Percentiles rank a stretch among this genome's conserved stretches.
phyloP scores from a whole-genome alignment of 352 stramenopile genomes.

The Phytophthora rubi region DNA sequence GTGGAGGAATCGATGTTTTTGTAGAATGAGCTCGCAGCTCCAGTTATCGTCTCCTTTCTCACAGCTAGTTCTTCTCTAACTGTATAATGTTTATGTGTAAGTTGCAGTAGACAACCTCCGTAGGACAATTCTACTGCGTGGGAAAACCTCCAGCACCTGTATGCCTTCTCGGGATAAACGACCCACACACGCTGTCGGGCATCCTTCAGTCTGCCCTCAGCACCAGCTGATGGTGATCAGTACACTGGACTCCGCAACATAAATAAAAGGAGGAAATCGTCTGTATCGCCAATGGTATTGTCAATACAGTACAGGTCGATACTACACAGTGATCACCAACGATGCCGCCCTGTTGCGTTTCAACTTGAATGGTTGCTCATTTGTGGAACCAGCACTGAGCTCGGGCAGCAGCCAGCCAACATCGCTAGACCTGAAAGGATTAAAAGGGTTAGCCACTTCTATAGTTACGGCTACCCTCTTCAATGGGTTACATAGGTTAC shows the following conservation, averaged over 20 bases:
- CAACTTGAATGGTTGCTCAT: too few relatives aligned
- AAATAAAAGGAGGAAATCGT: too few relatives aligned
- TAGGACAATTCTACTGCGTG: slow-evolving; percentile 1
- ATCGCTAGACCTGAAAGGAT: too few relatives aligned
- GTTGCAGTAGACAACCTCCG: slow-evolving; percentile 1
- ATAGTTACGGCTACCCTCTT: too few relatives aligned
- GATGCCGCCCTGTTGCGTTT: too few relatives aligned
- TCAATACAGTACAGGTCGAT: too few relatives aligned
- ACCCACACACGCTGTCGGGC: background rate
- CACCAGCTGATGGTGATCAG: background rate
- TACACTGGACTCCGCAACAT: background rate
- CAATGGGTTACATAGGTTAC: background rate
- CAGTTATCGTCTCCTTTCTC: background rate
- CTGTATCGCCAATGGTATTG: too few relatives aligned
- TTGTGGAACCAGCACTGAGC: too few relatives aligned
- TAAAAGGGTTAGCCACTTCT: too few relatives aligned
- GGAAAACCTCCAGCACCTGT: background rate
- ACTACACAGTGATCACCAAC: too few relatives aligned
- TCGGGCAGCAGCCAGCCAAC: too few relatives aligned
- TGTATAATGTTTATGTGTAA: background rate
- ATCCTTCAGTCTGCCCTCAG: background rate
- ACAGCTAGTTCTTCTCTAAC: background rate
- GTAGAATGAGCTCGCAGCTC: background rate
- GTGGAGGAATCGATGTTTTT: background rate
- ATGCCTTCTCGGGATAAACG: background rate